Evolutionary conservation across 2,329 filamentous ascomycete genomes (phyloP).

Genomic region (Pseudopithomyces chartarum): DNA sequence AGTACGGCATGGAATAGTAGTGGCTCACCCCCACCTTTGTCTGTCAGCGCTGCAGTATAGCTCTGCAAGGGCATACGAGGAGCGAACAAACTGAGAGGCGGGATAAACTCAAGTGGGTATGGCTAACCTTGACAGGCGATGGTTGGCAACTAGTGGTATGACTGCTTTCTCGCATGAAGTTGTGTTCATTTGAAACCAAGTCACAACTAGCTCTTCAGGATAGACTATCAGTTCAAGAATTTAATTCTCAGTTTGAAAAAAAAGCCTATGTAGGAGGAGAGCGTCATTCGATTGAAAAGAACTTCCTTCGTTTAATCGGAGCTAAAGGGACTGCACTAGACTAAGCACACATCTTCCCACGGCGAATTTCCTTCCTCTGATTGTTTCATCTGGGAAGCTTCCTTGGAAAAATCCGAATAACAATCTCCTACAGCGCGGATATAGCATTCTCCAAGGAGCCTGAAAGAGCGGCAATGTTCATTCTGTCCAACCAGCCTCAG

Average conservation of each 20-base stretch:
- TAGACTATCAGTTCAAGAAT: no score
- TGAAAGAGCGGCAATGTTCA: neutral
- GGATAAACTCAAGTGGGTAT: neutral
- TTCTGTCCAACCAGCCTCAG: neutral
- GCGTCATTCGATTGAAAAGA: no score
- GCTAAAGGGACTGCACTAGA: neutral
- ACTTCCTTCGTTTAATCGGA: neutral
- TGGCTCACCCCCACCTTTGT: conserved; percentile 7
- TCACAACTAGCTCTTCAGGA: no score
- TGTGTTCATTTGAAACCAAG: no score
- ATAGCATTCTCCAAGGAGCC: conserved; percentile 3
- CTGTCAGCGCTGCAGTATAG: neutral
- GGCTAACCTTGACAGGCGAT: no score
- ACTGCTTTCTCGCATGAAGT: no score
- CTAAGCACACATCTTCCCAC: neutral
- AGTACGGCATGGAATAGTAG: neutral
- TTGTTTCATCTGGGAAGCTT: neutral
- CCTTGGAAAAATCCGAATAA: neutral
- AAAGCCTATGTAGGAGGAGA: no score
- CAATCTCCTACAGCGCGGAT: neutral
- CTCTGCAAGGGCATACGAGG: no score
- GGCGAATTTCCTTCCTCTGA: neutral
- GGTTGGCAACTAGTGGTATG: no score
- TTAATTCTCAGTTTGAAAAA: no score
- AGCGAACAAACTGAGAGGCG: neutral